Evolutionary conservation across 441 rosid species (phyloP).

Genomic region (Brassica hybrid): DNA sequence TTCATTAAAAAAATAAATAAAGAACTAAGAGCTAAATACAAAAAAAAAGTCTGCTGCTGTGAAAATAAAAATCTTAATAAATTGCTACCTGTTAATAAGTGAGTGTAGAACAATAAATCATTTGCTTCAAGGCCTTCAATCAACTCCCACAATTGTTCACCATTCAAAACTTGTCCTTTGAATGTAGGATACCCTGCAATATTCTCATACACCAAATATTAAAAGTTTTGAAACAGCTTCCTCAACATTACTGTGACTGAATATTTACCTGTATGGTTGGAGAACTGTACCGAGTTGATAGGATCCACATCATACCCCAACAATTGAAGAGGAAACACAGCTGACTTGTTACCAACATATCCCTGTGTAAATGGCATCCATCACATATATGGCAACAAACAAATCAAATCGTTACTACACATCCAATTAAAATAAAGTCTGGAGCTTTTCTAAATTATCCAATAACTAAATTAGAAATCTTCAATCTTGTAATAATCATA

Average conservation of each 20-base stretch:
- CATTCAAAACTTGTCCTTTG: slow-evolving; percentile 96
- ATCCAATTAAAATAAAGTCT: slow-evolving; percentile 17
- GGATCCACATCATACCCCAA: slow-evolving; percentile 99
- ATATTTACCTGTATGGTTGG: slow-evolving; percentile 88
- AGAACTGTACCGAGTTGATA: slow-evolving; percentile 97
- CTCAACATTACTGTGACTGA: not conserved
- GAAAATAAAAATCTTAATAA: not conserved
- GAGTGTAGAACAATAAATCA: slow-evolving; percentile 82
- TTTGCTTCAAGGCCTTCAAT: slow-evolving; percentile 96
- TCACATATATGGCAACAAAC: slow-evolving; percentile 2
- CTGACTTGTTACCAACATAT: slow-evolving; percentile 98
- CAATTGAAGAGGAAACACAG: slow-evolving; percentile 95
- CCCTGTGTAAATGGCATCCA: slow-evolving; percentile 57
- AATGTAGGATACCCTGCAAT: slow-evolving; percentile 89
- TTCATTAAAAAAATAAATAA: not conserved
- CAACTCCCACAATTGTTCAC: slow-evolving; percentile 84
- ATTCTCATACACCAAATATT: slow-evolving; percentile 24
- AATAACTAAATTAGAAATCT: not conserved
- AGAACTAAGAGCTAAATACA: not conserved
- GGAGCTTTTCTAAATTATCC: slow-evolving; percentile 4
- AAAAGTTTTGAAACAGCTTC: slow-evolving; percentile 24
- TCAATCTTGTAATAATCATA: not conserved
- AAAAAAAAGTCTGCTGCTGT: not conserved
- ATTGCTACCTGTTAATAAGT: slow-evolving; percentile 79
- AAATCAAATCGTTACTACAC: not conserved